Percentiles rank a stretch among this genome's conserved stretches.
Evolutionary conservation across 148 eudicot genomes (phyloP).

Genomic region (Camellia lanceoleosa): DNA sequence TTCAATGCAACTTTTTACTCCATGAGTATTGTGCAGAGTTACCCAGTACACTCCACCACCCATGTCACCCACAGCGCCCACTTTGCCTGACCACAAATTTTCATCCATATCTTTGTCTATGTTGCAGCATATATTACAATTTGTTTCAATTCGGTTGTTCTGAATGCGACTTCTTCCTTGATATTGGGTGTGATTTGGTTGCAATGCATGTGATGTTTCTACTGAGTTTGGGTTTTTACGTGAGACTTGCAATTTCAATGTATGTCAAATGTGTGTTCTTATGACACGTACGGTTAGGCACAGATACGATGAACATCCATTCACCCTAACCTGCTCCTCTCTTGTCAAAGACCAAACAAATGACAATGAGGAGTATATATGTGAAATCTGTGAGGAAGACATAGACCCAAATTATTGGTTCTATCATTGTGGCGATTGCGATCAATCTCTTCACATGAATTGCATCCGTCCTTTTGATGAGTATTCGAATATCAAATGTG

Average conservation of each 20-base stretch:
- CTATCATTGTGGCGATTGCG: slow-evolving; percentile 5
- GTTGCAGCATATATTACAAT: neutral
- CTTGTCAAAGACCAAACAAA: neutral
- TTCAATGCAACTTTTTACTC: slow-evolving; percentile 1
- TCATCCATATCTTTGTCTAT: neutral
- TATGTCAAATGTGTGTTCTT: neutral
- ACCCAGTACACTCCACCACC: neutral
- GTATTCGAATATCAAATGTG: no score
- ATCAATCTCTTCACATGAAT: neutral
- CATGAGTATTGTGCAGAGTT: neutral
- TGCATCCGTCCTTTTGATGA: neutral
- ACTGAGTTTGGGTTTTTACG: neutral
- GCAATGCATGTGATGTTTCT: neutral
- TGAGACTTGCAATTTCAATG: neutral
- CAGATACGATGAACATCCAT: slow-evolving; percentile 10
- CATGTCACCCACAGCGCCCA: neutral
- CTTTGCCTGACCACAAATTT: neutral
- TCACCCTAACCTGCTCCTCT: neutral
- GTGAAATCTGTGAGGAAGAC: neutral
- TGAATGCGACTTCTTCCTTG: neutral
- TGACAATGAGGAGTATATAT: neutral
- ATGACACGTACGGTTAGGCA: neutral
- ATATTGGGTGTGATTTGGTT: neutral
- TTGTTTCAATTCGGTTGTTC: neutral
- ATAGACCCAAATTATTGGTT: neutral